Evolutionary conservation across 805 yeast genomes (phyloP), one percentile per base, ranked within the genome.

Genomic region (Candida nitratophila): DNA sequence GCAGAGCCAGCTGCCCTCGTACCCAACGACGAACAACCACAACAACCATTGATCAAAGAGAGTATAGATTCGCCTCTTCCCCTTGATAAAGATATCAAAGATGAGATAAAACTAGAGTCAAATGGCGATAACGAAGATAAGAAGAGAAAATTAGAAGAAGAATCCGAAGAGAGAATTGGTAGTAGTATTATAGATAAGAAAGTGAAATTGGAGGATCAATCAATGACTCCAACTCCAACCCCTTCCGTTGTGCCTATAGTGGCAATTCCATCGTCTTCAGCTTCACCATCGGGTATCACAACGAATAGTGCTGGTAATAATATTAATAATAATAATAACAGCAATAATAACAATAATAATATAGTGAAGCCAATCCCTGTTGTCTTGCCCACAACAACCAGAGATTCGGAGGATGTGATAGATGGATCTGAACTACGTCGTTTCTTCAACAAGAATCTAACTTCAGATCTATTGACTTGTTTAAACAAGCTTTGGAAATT

Each of bases 351-450:
- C n/a, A n/a, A n/a, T n/a, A 74, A 71, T 70, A 36, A 69, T 56
- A 67, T 66, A 19, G 68, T 70, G 44, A 64, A 61, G 19, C n/a
- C n/a, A n/a, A n/a, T n/a, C n/a, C n/a, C n/a, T n/a, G n/a, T n/a
- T n/a, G n/a, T n/a, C n/a, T 64, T 24, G 1, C 71, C 74, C 47
- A 51, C 52, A 24, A 40, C 54, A 8, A 47, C 41, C 16, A 56
- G 49, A 41, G 53, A 55, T 3, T 4, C 4, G 4, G 43, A 41
- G 24, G 79, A 74, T 47, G 63, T 74, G 17, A 74, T 76, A 11
- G 81, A 79, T 15, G 83, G 82, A 1, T 72, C 78, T 2, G 66
- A 74, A 0, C 59, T 77, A 8, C 61, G 83, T 46, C 68, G 64
- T 40, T 77, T 73, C 56, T 59, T 77, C 50, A 75, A 77, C 52